Percentiles rank a stretch among this genome's conserved stretches.
Evolutionary conservation across 2,329 filamentous ascomycete genomes (phyloP).

Genomic region (Aspergillus pseudoterreus): DNA sequence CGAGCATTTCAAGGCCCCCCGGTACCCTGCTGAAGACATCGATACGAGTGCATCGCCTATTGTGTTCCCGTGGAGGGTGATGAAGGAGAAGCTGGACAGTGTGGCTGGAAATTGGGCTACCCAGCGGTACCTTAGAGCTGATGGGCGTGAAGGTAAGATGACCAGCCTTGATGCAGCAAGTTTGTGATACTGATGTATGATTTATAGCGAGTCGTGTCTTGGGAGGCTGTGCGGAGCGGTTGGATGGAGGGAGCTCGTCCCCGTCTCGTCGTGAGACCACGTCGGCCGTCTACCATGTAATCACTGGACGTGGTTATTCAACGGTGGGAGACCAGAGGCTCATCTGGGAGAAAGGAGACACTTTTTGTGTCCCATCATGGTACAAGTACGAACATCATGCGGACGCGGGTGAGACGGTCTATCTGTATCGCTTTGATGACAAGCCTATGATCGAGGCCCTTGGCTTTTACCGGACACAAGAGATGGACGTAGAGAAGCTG

Average conservation of each 20-base stretch:
- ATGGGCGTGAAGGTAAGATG: conserved; percentile 31
- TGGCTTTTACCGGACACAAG: conserved; percentile 48
- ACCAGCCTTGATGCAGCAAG: neutral
- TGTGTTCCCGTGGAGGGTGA: conserved; percentile 48
- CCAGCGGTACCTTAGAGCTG: conserved; percentile 32
- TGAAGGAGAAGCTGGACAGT: conserved; percentile 43
- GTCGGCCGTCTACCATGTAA: conserved; percentile 53
- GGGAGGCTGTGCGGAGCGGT: conserved; percentile 45
- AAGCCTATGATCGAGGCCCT: conserved; percentile 52
- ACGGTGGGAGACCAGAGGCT: conserved; percentile 37
- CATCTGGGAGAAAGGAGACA: conserved; percentile 51
- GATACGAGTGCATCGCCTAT: conserved; percentile 40
- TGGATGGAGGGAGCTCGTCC: conserved; percentile 38
- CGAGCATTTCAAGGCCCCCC: conserved; percentile 45
- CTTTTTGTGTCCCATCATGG: conserved; percentile 55
- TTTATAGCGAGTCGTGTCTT: conserved; percentile 45
- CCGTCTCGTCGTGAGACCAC: conserved; percentile 46
- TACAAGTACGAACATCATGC: conserved; percentile 49
- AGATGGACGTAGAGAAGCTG: conserved; percentile 39
- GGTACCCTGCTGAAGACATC: conserved; percentile 50
- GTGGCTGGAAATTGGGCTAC: conserved; percentile 23
- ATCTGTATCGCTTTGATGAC: conserved; percentile 55
- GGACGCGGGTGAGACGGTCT: conserved; percentile 33
- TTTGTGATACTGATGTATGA: neutral
- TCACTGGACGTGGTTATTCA: conserved; percentile 45